Evolutionary conservation across 2,329 filamentous ascomycete genomes (phyloP), one percentile per base, ranked within the genome.

Genomic region (Colletotrichum magnum): DNA sequence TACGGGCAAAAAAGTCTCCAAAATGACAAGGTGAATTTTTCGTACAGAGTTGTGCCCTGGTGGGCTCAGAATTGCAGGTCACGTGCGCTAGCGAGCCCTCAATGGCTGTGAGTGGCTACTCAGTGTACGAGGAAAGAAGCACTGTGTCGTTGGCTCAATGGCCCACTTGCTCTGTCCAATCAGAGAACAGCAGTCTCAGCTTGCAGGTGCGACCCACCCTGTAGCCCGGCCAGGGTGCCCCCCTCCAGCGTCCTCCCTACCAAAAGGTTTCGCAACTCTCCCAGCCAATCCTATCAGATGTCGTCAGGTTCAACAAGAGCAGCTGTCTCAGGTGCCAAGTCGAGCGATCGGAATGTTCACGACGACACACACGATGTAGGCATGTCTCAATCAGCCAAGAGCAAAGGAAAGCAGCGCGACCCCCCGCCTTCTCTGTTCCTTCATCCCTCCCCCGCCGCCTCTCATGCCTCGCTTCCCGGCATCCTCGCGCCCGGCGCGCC

Each of bases 371-470:
- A 73, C 71, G 56, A 77, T 75, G 74, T 75, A 75, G 73, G 72
- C 73, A 84, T 85, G 82, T 79, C 82, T 72, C 78, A 81, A 72
- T 78, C 79, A 71, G 73, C 77, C 36, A 83, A 84, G 75, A 81
- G 84, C 58, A 87, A 89, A 74, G 78, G 77, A 72, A 82, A 82
- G 64, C 79, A 82, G 75, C 84, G 86, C 63, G 85, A 86, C 45
- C 86, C 86, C 57, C 93, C 93, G 24, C 93, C 94, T 1, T 86
- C 91, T 2, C 88, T 97, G 56, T 97, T 97, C 79, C 88, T 94
- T 65, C 93, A 93, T 48, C 93, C 94, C 16, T 97, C 94, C 6
- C 92, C 90, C 73, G 91, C 94, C 82, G 89, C 91, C 68, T 93
- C 92, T 43, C 88, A 90, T 82, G 86, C 88, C 60, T 92, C 92